phyloP scores from a whole-genome alignment of 148 eudicot genomes.

The Drosera capensis region DNA sequence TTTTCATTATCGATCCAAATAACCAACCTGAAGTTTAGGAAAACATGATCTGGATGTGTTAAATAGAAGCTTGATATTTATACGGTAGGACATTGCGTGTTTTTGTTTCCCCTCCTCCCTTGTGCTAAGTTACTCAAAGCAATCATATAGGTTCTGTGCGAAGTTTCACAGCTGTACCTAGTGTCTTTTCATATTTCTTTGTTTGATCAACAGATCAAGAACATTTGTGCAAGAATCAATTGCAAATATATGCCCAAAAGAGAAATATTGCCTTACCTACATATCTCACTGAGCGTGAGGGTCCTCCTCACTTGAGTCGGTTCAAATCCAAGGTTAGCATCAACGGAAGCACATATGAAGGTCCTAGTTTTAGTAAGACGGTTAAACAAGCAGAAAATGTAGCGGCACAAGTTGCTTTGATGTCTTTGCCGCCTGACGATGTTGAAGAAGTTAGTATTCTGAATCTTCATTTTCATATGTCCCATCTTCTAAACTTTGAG shows the following conservation, averaged over 20 bases:
- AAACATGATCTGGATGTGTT: too few relatives aligned
- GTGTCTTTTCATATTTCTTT: neutral
- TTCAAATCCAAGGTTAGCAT: constrained; percentile 48
- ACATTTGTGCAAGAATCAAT: constrained; percentile 47
- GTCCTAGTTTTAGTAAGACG: constrained; percentile 30
- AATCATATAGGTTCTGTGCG: too few relatives aligned
- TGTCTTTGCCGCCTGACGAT: constrained; percentile 22
- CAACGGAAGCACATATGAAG: constrained; percentile 33
- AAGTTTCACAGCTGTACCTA: too few relatives aligned
- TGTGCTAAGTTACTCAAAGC: too few relatives aligned
- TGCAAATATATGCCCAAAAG: constrained; percentile 64
- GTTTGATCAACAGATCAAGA: constrained; percentile 25
- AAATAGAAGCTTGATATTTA: too few relatives aligned
- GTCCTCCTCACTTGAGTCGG: constrained; percentile 60
- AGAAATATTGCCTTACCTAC: constrained; percentile 32
- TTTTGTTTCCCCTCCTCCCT: too few relatives aligned
- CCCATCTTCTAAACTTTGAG: too few relatives aligned
- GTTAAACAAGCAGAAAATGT: constrained; percentile 73
- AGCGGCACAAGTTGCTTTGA: constrained; percentile 63
- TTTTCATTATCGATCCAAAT: too few relatives aligned
- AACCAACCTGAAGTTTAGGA: too few relatives aligned
- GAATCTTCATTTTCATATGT: neutral
- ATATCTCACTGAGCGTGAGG: constrained; percentile 47
- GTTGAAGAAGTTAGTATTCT: constrained; percentile 38
- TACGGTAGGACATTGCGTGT: too few relatives aligned